Percentiles rank a stretch among this genome's conserved stretches.
Evolutionary conservation across 140 eudicot species (phyloP).

Genomic region (Cichorium intybus): DNA sequence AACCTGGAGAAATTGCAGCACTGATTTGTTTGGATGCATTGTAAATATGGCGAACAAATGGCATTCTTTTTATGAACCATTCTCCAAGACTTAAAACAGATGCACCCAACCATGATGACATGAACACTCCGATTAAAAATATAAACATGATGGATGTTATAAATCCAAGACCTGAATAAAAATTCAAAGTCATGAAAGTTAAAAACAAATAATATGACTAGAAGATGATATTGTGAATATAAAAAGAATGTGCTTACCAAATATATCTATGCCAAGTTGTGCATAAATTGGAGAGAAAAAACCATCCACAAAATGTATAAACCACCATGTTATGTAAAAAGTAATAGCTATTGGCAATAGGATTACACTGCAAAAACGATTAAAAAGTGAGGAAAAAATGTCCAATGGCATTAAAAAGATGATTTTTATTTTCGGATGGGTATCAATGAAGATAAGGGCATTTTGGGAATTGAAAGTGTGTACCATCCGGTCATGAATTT

Average conservation of each 20-base stretch:
- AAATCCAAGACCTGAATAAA: slow-evolving; percentile 50
- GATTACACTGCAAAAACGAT: slow-evolving; percentile 55
- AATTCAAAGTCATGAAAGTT: background rate
- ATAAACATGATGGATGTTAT: slow-evolving; percentile 68
- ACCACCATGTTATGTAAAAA: slow-evolving; percentile 87
- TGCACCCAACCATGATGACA: slow-evolving; percentile 92
- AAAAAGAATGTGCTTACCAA: slow-evolving; percentile 48
- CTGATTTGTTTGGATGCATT: slow-evolving; percentile 83
- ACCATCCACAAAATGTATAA: slow-evolving; percentile 86
- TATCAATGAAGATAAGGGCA: background rate
- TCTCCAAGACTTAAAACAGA: slow-evolving; percentile 79
- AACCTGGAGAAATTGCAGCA: slow-evolving; percentile 84
- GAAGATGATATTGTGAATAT: too few relatives aligned
- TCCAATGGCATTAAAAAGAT: background rate
- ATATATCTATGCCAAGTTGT: slow-evolving; percentile 70
- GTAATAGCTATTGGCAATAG: slow-evolving; percentile 78
- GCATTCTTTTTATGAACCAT: slow-evolving; percentile 88
- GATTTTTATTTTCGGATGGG: background rate
- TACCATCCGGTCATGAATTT: slow-evolving; percentile 99
- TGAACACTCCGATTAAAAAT: slow-evolving; percentile 76
- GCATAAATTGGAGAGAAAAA: slow-evolving; percentile 86
- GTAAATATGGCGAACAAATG: slow-evolving; percentile 76
- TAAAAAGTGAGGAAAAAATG: slow-evolving; percentile 1
- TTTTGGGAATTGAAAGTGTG: slow-evolving; percentile 13
- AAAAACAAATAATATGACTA: too few relatives aligned